Conservation (phyloP, 208 protist species). For the Crithidia sp. region DNA sequence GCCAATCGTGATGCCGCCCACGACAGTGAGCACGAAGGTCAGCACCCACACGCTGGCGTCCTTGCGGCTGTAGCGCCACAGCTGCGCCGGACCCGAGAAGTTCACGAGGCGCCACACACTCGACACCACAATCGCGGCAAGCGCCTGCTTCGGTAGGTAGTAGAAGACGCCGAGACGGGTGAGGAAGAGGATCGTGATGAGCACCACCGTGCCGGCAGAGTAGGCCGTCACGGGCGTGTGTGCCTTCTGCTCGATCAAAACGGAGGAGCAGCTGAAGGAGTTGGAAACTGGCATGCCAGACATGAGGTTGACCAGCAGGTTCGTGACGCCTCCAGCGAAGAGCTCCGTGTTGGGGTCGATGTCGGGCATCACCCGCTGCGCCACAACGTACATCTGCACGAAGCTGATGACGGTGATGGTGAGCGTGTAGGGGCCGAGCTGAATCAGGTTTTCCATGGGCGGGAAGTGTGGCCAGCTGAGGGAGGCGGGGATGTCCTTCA, state of each 20-base stretch:
- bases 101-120: constrained; percentile 60
- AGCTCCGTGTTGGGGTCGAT: constrained; percentile 61
- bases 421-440: constrained; percentile 60
- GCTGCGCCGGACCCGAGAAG: constrained; percentile 38
- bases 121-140: constrained; percentile 56
- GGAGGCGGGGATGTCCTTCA: constrained; percentile 38
- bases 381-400: constrained; percentile 67
- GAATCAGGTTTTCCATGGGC: constrained; percentile 45
- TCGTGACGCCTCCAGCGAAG: constrained; percentile 51
- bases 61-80: constrained; percentile 59
- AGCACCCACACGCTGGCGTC: constrained; percentile 63
- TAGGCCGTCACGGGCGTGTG: constrained; percentile 51
- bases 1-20: constrained; percentile 58
- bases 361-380: constrained; percentile 51
- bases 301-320: constrained; percentile 54
- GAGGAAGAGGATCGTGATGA: constrained; percentile 53
- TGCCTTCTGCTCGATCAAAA: constrained; percentile 54
- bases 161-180: constrained; percentile 58
- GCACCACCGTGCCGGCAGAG: constrained; percentile 38
- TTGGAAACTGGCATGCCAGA: constrained; percentile 58
- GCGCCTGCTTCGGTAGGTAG: constrained; percentile 63
- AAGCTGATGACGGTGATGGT: constrained; percentile 64
- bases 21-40: constrained; percentile 57
- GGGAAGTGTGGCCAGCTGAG: constrained; percentile 42
- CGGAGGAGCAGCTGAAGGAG: constrained; percentile 62